phyloP scores from a whole-genome alignment of 176 grass and related monocot species.

The Carex scoparia region DNA sequence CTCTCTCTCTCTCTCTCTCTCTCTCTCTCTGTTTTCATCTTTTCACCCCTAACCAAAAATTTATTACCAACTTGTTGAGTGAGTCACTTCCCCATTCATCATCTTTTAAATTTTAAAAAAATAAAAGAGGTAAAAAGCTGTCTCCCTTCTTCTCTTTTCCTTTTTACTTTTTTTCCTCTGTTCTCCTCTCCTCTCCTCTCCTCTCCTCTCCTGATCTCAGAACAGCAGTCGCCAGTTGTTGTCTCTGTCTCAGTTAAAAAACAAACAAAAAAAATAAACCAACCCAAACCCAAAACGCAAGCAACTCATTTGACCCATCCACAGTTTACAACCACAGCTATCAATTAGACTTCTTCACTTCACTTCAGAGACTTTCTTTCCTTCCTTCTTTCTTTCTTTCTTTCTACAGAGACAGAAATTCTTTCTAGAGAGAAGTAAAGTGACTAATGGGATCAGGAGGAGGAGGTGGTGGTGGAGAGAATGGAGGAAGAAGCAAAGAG shows the following conservation, averaged over 20 bases:
- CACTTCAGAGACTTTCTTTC: not conserved
- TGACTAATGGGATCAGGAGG: conserved; percentile 76
- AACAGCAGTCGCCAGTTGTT: not conserved
- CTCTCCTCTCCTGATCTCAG: not conserved
- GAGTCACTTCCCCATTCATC: not conserved
- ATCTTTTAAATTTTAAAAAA: not conserved
- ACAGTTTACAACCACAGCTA: not conserved
- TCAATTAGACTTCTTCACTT: not conserved
- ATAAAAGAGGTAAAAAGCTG: conserved; percentile 22
- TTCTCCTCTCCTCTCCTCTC: not conserved
- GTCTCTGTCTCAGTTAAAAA: not conserved
- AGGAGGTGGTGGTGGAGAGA: conserved; percentile 48
- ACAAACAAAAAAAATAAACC: not conserved
- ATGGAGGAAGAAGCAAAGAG: conserved; percentile 86
- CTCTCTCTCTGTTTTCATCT: not conserved
- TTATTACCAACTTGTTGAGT: not conserved
- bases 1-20: not conserved
- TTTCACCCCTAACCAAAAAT: not conserved
- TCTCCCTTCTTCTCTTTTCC: not conserved
- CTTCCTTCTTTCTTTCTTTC: not conserved
- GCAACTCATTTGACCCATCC: not conserved
- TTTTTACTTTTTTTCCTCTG: not conserved
- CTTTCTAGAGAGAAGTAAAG: not conserved
- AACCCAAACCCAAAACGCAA: not conserved
- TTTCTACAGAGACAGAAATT: not conserved